Percentiles rank a stretch among this genome's conserved stretches.
These are phyloP conservation scores for Saccharomycopsis amapae DNA, from an alignment of 805 yeast species.

Conservation along the genomic window DNA sequence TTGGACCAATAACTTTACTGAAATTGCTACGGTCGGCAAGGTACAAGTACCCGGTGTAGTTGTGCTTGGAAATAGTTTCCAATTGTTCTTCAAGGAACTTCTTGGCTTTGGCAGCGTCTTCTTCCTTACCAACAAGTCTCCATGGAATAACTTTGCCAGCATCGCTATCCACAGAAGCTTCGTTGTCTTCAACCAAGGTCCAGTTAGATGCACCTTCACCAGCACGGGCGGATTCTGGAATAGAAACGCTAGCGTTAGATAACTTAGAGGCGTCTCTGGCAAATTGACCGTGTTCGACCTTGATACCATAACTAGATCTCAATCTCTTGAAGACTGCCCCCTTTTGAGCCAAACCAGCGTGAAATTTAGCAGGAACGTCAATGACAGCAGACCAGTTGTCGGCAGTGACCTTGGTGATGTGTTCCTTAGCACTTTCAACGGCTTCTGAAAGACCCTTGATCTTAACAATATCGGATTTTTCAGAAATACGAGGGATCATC, in stretches of 20 bases:
- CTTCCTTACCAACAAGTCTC: constrained; percentile 54
- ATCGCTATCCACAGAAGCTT: constrained; percentile 15
- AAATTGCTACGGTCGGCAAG: constrained; percentile 43
- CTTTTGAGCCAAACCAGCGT: constrained; percentile 56
- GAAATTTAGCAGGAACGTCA: constrained; percentile 50
- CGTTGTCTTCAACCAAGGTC: constrained; percentile 33
- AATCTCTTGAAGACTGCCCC: constrained; percentile 56
- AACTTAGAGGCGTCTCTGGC: constrained; percentile 44
- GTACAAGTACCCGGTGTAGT: constrained; percentile 56
- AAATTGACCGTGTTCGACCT: constrained; percentile 51
- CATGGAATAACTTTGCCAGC: constrained; percentile 42
- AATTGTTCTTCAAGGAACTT: constrained; percentile 44
- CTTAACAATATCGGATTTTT: constrained; percentile 43
- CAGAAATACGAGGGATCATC: constrained; percentile 54
- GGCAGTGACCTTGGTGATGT: constrained; percentile 47
- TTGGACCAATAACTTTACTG: constrained; percentile 67
- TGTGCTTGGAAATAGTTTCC: constrained; percentile 38
- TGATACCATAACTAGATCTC: constrained; percentile 45
- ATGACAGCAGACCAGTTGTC: constrained; percentile 48
- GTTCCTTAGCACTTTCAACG: constrained; percentile 54
- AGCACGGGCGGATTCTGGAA: constrained; percentile 38
- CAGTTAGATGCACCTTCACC: constrained; percentile 37
- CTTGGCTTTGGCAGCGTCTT: constrained; percentile 45
- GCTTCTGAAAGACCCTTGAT: constrained; percentile 62
- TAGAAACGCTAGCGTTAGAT: constrained; percentile 31